Evolutionary conservation across 768 basidiomycete genomes (phyloP), one percentile per base, ranked within the genome.

Genomic region (Collybia sordida): DNA sequence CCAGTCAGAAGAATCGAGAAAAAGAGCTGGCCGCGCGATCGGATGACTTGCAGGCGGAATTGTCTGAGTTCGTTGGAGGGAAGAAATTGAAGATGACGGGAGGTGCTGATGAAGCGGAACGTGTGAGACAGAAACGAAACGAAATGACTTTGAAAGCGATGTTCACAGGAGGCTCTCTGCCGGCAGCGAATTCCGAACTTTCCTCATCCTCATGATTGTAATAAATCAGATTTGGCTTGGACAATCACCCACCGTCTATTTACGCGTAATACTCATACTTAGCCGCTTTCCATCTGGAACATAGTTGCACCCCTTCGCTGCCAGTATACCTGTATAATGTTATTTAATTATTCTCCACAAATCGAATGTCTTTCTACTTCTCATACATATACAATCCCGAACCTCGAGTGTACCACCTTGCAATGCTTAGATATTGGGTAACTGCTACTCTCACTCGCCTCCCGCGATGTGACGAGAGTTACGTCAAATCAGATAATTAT

Each of bases 1-100:
- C 86, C 55, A 96, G 80, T 60, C 86, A 93, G 73, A 86, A 82
- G 72, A 81, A 74, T 53, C 70, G 96, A 46, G 80, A 92, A 70
- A 83, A 81, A 68, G 90, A 94, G 65, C 70, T 86, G 17, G 84
- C 83, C 18, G 74, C 66, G 42, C 77, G 82, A 50, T 79, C 86
- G 38, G 93, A 97, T 65, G 93, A 91, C 57, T 84, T 98, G 67
- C 82, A 92, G 58, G 74, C 78, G 12, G 96, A 98, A 73, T 63
- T 99, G 58, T 68, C 71, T 39, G 92, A 89, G 3, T 98, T 98
- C 68, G 94, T 99, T 45, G 78, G 72, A 3, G 82, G 85, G 53
- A 90, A 89, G 77, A 94, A 88, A 72, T 70, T 99, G 65, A 91
- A 84, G 77, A 88, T 93, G 90, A 99, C 95, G 15, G 96, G 95